A percentile compares a stretch with the other conserved stretches of the same genome.
Conservation (phyloP, 2,329 filamentous ascomycete genomes). For the Fusarium nelsonii region DNA sequence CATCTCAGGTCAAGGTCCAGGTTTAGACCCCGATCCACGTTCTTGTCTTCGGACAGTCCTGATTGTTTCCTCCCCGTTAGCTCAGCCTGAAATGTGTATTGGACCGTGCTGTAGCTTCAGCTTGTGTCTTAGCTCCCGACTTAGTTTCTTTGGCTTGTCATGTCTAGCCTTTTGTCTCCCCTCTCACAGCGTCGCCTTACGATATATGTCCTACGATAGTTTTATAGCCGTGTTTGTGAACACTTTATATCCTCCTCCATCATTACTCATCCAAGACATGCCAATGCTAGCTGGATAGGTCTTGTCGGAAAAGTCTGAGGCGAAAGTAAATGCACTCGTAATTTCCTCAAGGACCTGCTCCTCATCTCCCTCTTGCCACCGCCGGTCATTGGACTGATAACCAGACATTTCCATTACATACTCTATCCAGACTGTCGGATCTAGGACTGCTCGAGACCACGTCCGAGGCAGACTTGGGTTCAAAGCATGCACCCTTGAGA, state of each 20-base stretch:
- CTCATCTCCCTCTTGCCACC: conserved; percentile 21
- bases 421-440: conserved; percentile 40
- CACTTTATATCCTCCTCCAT: neutral
- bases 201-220: neutral
- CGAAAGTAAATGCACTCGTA: conserved; percentile 5
- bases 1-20: conserved; percentile 17
- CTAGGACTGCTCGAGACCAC: conserved; percentile 39
- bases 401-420: conserved; percentile 37
- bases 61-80: conserved; percentile 21
- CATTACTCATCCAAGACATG: neutral
- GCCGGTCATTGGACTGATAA: conserved; percentile 10
- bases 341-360: conserved; percentile 12
- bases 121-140: conserved; percentile 21
- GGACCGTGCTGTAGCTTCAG: conserved; percentile 30
- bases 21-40: conserved; percentile 16
- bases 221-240: neutral
- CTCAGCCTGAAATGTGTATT: conserved; percentile 26
- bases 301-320: neutral
- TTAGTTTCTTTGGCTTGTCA: conserved; percentile 20
- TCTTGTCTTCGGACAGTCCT: conserved; percentile 18
- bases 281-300: neutral
- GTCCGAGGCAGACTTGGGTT: conserved; percentile 14
- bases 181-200: conserved; percentile 2
- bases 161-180: conserved; percentile 28
- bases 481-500: neutral